phyloP scores from a whole-genome alignment of 2,329 filamentous ascomycete genomes.

The Hypoxylon sp. region DNA sequence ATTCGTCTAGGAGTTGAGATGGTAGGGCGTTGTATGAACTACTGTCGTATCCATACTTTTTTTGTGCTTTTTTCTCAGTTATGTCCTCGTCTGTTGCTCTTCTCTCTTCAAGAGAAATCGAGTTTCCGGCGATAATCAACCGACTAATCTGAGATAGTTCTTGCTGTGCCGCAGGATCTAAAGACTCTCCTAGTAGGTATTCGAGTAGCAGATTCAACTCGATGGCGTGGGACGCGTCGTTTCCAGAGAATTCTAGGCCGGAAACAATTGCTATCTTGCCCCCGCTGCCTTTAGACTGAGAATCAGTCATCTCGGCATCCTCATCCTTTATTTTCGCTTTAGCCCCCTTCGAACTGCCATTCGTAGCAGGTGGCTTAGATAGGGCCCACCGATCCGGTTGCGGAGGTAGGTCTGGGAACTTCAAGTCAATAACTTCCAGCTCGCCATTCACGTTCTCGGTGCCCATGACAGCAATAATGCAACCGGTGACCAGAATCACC shows the following conservation, averaged over 20 bases:
- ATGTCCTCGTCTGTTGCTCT: slow-evolving; percentile 57
- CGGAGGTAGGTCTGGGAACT: slow-evolving; percentile 86
- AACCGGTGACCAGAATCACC: slow-evolving; percentile 88
- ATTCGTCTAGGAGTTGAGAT: slow-evolving; percentile 85
- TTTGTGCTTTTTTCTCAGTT: slow-evolving; percentile 67
- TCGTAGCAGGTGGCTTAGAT: slow-evolving; percentile 62
- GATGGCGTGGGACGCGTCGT: slow-evolving; percentile 78
- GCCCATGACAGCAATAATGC: slow-evolving; percentile 93
- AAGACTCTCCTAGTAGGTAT: slow-evolving; percentile 87
- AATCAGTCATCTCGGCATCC: slow-evolving; percentile 72
- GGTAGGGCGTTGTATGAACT: slow-evolving; percentile 89
- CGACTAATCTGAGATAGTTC: slow-evolving; percentile 79
- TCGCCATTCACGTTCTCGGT: slow-evolving; percentile 94
- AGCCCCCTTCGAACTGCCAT: slow-evolving; percentile 49
- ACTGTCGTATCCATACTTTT: slow-evolving; percentile 96
- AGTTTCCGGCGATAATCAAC: slow-evolving; percentile 93
- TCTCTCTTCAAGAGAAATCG: slow-evolving; percentile 68
- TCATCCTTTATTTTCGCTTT: slow-evolving; percentile 59
- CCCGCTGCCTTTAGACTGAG: slow-evolving; percentile 53
- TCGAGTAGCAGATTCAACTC: slow-evolving; percentile 85
- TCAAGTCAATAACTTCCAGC: slow-evolving; percentile 91
- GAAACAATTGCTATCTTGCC: slow-evolving; percentile 87
- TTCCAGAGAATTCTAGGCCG: slow-evolving; percentile 85
- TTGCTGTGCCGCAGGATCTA: slow-evolving; percentile 72
- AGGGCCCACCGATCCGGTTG: slow-evolving; percentile 87